A percentile compares a stretch with the other conserved stretches of the same genome.
phyloP scores from a whole-genome alignment of 106 monocot species.

The Agapanthus africanus region DNA sequence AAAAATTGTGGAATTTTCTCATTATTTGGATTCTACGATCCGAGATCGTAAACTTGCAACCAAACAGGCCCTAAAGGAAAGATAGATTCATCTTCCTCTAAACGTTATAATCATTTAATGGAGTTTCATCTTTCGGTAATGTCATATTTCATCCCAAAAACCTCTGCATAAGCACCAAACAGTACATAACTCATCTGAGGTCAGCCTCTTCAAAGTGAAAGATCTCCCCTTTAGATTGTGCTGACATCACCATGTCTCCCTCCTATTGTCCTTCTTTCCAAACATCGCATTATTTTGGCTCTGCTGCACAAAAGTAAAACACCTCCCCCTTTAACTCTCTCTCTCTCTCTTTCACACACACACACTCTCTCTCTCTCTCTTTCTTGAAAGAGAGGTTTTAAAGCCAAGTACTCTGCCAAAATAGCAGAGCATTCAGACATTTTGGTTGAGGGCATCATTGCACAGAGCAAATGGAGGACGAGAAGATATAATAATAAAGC shows the following conservation, averaged over 20 bases:
- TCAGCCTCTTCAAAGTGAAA: background rate
- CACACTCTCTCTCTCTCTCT: too few species aligned
- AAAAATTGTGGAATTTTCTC: too few species aligned
- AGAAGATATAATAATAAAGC: background rate
- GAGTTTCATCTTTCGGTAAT: too few species aligned
- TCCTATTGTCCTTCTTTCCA: constrained; percentile 8
- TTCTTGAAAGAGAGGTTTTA: constrained; percentile 3
- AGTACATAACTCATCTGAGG: background rate
- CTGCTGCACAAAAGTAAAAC: constrained; percentile 3
- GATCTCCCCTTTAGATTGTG: constrained; percentile 24
- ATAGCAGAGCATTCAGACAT: constrained; percentile 15
- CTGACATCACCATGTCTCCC: constrained; percentile 19
- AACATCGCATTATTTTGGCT: constrained; percentile 5
- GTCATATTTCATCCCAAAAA: too few species aligned
- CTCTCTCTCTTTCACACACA: too few species aligned
- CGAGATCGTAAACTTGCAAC: too few species aligned
- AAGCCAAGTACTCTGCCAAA: constrained; percentile 9
- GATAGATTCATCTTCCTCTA: too few species aligned
- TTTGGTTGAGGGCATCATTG: constrained; percentile 16
- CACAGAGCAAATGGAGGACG: constrained; percentile 6
- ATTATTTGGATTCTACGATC: too few species aligned
- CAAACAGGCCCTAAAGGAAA: too few species aligned
- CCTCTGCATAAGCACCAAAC: too few species aligned
- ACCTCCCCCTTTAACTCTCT: background rate
- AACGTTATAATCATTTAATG: too few species aligned